phyloP scores from a whole-genome alignment of 2,329 filamentous ascomycete species.

The Xylariaceae sp. region DNA sequence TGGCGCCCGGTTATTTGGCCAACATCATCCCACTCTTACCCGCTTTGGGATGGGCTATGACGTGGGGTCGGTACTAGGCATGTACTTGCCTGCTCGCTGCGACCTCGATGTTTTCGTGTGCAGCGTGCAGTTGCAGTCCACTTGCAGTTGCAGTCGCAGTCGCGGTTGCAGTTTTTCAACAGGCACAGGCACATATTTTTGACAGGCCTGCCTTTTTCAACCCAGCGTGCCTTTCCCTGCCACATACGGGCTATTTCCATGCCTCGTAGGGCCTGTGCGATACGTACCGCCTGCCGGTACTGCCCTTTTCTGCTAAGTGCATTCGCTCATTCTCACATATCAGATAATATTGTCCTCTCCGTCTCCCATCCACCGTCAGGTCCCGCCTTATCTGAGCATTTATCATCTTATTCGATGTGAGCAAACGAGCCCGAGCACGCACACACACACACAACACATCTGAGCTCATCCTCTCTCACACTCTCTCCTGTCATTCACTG shows the following conservation, averaged over 20 bases:
- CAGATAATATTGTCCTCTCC: neutral
- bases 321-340: neutral
- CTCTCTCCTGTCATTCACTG: neutral
- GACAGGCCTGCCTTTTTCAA: neutral
- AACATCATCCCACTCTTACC: neutral
- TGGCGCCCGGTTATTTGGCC: conserved; percentile 10
- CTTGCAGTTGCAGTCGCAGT: too few species aligned
- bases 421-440: neutral
- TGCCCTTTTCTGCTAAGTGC: neutral
- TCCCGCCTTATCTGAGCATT: too few species aligned
- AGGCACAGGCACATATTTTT: neutral
- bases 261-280: too few species aligned
- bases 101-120: neutral
- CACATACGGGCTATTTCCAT: too few species aligned
- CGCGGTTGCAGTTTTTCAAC: neutral
- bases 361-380: neutral
- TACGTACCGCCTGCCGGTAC: neutral
- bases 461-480: too few species aligned
- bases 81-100: neutral
- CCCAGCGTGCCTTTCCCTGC: neutral
- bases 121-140: neutral
- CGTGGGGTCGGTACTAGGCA: neutral
- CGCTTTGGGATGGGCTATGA: conserved; percentile 4
- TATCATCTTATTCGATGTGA: neutral
- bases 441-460: too few species aligned